Conservation (phyloP, 345 rosid genomes). For the Bruguiera parviflora region DNA sequence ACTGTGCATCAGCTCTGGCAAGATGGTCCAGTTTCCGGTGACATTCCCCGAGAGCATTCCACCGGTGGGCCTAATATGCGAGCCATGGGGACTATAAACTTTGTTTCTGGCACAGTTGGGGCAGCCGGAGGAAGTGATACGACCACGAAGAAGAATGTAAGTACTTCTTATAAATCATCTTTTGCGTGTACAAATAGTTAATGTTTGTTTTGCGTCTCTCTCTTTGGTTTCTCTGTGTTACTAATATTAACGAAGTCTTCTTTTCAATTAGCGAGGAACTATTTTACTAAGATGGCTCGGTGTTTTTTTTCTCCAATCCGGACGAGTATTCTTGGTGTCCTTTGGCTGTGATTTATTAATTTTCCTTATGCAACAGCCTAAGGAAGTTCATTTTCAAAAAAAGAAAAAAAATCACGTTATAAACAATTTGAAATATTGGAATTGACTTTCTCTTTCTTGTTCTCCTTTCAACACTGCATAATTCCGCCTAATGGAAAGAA, state of each 20-base stretch:
- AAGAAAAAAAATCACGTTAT: no score
- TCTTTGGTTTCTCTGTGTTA: no score
- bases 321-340: no score
- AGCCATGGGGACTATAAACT: conserved; percentile 58
- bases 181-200: background rate
- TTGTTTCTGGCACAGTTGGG: conserved; percentile 52
- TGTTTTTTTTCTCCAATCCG: no score
- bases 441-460: background rate
- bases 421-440: no score
- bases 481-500: no score
- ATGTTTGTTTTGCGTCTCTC: background rate
- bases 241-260: no score
- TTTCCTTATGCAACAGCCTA: no score
- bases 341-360: no score
- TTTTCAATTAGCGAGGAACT: no score
- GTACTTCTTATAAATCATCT: conserved; percentile 13
- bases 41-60: conserved; percentile 38
- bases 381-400: no score
- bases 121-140: conserved; percentile 38
- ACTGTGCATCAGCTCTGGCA: conserved; percentile 82
- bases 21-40: conserved; percentile 57
- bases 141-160: conserved; percentile 56
- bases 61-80: conserved; percentile 52
- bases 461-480: background rate
- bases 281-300: no score